Percentiles rank a stretch among this genome's conserved stretches.
These are phyloP conservation scores for Lipomyces chichibuensis DNA, from an alignment of 805 yeast species.

Conservation along the genomic window DNA sequence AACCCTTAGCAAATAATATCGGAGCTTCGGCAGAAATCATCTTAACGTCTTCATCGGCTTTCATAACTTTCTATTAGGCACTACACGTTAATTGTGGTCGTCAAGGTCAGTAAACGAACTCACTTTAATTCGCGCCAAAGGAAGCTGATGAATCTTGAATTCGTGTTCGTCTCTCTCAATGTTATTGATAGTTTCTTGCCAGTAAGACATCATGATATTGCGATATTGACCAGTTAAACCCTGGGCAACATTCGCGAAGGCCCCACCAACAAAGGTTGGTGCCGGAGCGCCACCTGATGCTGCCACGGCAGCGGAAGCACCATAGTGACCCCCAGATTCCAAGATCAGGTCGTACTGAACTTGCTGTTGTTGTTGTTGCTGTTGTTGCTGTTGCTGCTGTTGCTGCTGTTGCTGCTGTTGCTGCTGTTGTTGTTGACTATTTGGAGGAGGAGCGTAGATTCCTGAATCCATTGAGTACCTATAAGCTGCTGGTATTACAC, in stretches of 20 bases:
- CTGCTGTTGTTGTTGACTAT: slow-evolving; percentile 14
- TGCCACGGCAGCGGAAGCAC: slow-evolving; percentile 37
- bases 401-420: slow-evolving; percentile 24
- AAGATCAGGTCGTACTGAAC: slow-evolving; percentile 34
- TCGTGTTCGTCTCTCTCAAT: slow-evolving; percentile 90
- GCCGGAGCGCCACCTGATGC: slow-evolving; percentile 37
- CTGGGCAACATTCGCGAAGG: slow-evolving; percentile 88
- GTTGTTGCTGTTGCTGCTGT: background rate
- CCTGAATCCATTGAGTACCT: background rate
- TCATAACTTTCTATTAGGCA: slow-evolving; percentile 35
- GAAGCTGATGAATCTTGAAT: slow-evolving; percentile 91
- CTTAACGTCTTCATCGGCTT: slow-evolving; percentile 63
- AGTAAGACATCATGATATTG: slow-evolving; percentile 90
- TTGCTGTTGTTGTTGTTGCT: slow-evolving; percentile 16
- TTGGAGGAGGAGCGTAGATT: background rate
- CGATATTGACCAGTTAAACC: slow-evolving; percentile 81
- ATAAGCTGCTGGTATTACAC: background rate
- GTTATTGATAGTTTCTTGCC: slow-evolving; percentile 94
- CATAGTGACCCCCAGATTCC: slow-evolving; percentile 36
- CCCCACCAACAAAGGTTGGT: slow-evolving; percentile 52
- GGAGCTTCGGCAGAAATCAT: slow-evolving; percentile 99
- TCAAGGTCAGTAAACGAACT: background rate
- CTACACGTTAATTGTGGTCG: background rate
- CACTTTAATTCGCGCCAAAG: slow-evolving; percentile 93
- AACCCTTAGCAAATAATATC: slow-evolving; percentile 93